Percentiles rank a stretch among this genome's conserved stretches.
Conservation (phyloP, 805 yeast species). For the Groenewaldozyma tartarivorans region DNA sequence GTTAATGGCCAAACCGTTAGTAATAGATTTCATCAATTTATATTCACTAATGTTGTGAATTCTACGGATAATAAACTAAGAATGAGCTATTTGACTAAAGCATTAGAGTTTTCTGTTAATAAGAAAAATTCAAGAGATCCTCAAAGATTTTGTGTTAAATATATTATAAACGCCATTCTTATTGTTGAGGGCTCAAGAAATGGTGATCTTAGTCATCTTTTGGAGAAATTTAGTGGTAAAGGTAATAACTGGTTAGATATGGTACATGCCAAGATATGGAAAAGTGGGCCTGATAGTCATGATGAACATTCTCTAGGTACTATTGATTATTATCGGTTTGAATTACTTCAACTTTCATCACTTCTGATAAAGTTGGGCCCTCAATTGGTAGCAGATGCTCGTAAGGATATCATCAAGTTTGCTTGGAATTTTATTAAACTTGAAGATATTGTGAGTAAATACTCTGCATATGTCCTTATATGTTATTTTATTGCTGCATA, state of each 20-base stretch:
- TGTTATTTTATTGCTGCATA: slow-evolving; percentile 77
- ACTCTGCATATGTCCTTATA: slow-evolving; percentile 84
- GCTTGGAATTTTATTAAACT: slow-evolving; percentile 88
- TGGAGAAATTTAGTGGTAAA: slow-evolving; percentile 27
- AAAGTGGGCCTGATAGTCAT: slow-evolving; percentile 32
- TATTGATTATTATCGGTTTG: slow-evolving; percentile 65
- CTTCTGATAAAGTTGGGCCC: slow-evolving; percentile 64
- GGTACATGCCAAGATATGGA: slow-evolving; percentile 66
- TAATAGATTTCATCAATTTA: slow-evolving; percentile 42
- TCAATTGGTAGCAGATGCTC: slow-evolving; percentile 42
- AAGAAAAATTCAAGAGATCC: slow-evolving; percentile 40
- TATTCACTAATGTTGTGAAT: slow-evolving; percentile 47
- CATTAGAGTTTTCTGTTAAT: slow-evolving; percentile 42
- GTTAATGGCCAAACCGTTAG: slow-evolving; percentile 37
- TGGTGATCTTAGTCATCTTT: slow-evolving; percentile 40
- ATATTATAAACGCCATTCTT: slow-evolving; percentile 56
- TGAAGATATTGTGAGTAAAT: slow-evolving; percentile 83
- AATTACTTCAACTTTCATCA: slow-evolving; percentile 73
- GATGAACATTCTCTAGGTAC: slow-evolving; percentile 52
- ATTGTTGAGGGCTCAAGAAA: slow-evolving; percentile 46
- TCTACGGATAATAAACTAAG: slow-evolving; percentile 39
- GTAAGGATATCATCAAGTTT: slow-evolving; percentile 83
- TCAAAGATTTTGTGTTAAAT: slow-evolving; percentile 50
- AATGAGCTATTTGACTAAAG: slow-evolving; percentile 40
- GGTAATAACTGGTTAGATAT: slow-evolving; percentile 48